Evolutionary conservation across 495 filamentous ascomycete genomes (phyloP), one percentile per base, ranked within the genome.

Genomic region (Aspergillus biplanus): DNA sequence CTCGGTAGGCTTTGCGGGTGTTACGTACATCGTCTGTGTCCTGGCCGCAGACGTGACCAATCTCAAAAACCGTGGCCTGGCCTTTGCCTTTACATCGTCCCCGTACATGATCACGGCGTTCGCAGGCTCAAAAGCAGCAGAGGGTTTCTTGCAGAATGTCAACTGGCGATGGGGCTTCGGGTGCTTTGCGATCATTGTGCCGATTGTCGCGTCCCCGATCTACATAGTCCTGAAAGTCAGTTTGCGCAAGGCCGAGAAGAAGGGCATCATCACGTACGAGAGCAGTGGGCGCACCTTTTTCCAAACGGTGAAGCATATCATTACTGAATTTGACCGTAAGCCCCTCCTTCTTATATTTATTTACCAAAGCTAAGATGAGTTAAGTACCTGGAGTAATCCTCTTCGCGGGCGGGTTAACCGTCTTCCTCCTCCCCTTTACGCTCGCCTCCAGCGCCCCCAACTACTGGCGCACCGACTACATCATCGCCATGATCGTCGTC

Each of bases 101-200:
- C 88, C 88, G 0, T 67, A 62, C 48, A 70, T 77, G 12, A 74
- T 75, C 37, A 46, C 47, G 33, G 42, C 44, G 0, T 59, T 54
- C 21, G 52, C 52, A 12, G 52, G 52, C 4, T 54, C 52, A 3
- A 54, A 54, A 7, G 52, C 52, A 15, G 52, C 52, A 8, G 52
- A 54, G 52, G 52, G 11, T 6, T 48, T 13, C 18, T 85, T 82
- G 66, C 72, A 82, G 27, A 80, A 82, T 13, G 71, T 78, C 15
- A 79, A 78, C 39, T 90, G 81, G 76, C 75, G 85, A 61, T 90
- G 87, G 88, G 81, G 75, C 5, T 88, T 83, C 64, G 87, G 86
- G 37, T 75, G 77, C 31, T 87, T 87, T 64, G 73, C 79, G 62
- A 87, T 90, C 65, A 75, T 88, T 63, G 76, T 82, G 1, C 86